A percentile compares a stretch with the other conserved stretches of the same genome.
Evolutionary conservation across 805 yeast genomes (phyloP).

Genomic region (Brettanomyces sp.): DNA sequence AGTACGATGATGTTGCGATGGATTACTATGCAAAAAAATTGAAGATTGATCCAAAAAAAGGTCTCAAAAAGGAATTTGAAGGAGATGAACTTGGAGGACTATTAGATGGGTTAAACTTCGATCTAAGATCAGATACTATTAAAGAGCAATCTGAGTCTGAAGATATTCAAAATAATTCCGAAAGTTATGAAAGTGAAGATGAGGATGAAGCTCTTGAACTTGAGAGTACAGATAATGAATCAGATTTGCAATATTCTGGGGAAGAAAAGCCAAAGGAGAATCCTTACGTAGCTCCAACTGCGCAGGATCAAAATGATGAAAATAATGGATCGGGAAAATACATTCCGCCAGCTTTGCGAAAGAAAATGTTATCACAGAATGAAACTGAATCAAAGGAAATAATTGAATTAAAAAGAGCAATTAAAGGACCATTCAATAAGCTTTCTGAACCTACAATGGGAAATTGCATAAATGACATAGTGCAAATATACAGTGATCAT

Average conservation of each 20-base stretch:
- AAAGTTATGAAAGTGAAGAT: constrained; percentile 11
- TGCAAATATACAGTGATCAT: constrained; percentile 49
- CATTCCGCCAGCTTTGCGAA: constrained; percentile 81
- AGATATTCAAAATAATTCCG: constrained; percentile 6
- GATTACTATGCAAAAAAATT: constrained; percentile 75
- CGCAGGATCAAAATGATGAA: background rate
- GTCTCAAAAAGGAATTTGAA: constrained; percentile 45
- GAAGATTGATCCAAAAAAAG: constrained; percentile 52
- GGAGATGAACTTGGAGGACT: constrained; percentile 76
- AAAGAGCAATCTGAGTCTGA: constrained; percentile 8
- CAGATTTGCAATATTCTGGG: constrained; percentile 6
- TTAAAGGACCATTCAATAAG: constrained; percentile 80
- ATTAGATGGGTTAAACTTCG: constrained; percentile 61
- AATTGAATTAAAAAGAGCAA: constrained; percentile 42
- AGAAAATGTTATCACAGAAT: constrained; percentile 31
- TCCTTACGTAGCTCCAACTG: constrained; percentile 59
- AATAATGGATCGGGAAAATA: constrained; percentile 30
- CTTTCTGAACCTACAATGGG: constrained; percentile 81
- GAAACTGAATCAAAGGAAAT: constrained; percentile 32
- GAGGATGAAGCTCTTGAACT: constrained; percentile 5
- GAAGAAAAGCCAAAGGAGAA: constrained; percentile 38
- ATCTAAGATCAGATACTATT: constrained; percentile 7
- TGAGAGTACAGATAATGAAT: background rate
- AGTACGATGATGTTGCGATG: constrained; percentile 69
- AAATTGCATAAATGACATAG: constrained; percentile 61